These are phyloP conservation scores for Candida tallmaniae DNA, from an alignment of 805 yeast genomes.

Conservation along the genomic window DNA sequence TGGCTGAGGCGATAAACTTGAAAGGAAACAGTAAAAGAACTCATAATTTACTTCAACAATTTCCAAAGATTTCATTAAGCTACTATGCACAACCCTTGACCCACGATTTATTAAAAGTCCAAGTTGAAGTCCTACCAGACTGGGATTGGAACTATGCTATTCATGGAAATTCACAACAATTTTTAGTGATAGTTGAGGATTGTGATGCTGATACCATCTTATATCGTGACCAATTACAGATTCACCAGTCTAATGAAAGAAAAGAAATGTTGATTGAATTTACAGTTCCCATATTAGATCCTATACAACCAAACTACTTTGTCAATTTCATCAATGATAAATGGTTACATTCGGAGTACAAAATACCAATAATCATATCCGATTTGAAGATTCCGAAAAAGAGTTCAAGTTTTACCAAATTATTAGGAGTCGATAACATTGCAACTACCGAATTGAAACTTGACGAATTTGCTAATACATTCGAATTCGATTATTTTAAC, in stretches of 20 bases:
- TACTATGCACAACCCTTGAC: conserved; percentile 77
- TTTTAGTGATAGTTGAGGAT: conserved; percentile 73
- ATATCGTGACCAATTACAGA: conserved; percentile 49
- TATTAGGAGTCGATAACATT: conserved; percentile 48
- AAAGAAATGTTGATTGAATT: conserved; percentile 59
- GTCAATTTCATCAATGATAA: conserved; percentile 69
- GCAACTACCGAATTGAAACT: conserved; percentile 46
- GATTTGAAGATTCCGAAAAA: conserved; percentile 54
- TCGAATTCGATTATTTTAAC: conserved; percentile 56
- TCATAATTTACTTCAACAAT: conserved; percentile 57
- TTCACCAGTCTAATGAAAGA: conserved; percentile 46
- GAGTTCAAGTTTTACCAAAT: conserved; percentile 57
- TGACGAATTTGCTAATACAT: conserved; percentile 41
- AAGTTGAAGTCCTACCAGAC: conserved; percentile 60
- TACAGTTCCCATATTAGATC: conserved; percentile 55
- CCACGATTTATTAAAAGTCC: conserved; percentile 58
- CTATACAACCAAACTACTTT: conserved; percentile 66
- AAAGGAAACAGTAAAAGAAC: conserved; percentile 61
- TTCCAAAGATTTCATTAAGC: conserved; percentile 62
- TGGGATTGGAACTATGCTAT: conserved; percentile 73
- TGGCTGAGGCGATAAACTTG: conserved; percentile 75
- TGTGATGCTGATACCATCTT: conserved; percentile 74
- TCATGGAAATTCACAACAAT: conserved; percentile 65
- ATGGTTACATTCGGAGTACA: conserved; percentile 77
- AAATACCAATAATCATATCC: conserved; percentile 54